Percentiles rank a stretch among this genome's conserved stretches.
Evolutionary conservation across 2,329 filamentous ascomycete species (phyloP).

Genomic region (Epichloe bromicola): DNA sequence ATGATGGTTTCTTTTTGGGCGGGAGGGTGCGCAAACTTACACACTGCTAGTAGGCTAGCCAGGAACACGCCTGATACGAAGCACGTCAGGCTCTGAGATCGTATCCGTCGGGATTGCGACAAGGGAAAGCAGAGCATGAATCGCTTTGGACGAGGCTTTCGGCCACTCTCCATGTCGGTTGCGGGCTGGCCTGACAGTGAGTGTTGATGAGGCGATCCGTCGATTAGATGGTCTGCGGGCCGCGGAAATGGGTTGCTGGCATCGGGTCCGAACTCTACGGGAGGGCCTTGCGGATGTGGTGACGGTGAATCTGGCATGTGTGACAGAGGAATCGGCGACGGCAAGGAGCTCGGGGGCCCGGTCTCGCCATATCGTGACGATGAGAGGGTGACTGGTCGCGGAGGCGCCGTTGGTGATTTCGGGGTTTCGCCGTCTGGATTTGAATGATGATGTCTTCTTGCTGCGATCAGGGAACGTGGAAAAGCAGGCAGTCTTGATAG

Average conservation of each 20-base stretch:
- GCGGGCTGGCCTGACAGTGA: background rate
- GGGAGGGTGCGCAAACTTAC: constrained; percentile 34
- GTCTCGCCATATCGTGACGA: constrained; percentile 3
- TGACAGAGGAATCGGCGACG: constrained; percentile 2
- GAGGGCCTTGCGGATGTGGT: background rate
- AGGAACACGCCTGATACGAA: constrained; percentile 54
- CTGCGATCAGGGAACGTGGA: background rate
- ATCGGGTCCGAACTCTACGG: background rate
- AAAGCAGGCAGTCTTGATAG: background rate
- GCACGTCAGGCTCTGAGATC: constrained; percentile 44
- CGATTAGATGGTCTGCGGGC: background rate
- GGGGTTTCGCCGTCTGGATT: constrained; percentile 22
- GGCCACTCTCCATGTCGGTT: background rate
- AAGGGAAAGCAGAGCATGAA: constrained; percentile 44
- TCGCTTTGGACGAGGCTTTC: constrained; percentile 14
- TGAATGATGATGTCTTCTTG: background rate
- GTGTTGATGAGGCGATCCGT: background rate
- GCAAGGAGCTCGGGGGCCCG: constrained; percentile 6
- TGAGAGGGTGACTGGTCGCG: background rate
- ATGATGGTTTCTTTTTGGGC: background rate
- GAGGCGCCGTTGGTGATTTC: constrained; percentile 31
- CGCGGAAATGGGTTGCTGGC: background rate
- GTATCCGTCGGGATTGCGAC: constrained; percentile 39
- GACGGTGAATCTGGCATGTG: background rate
- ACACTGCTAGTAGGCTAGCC: constrained; percentile 45